phyloP scores from a whole-genome alignment of 768 basidiomycete genomes.

The Steccherinum ochraceum region DNA sequence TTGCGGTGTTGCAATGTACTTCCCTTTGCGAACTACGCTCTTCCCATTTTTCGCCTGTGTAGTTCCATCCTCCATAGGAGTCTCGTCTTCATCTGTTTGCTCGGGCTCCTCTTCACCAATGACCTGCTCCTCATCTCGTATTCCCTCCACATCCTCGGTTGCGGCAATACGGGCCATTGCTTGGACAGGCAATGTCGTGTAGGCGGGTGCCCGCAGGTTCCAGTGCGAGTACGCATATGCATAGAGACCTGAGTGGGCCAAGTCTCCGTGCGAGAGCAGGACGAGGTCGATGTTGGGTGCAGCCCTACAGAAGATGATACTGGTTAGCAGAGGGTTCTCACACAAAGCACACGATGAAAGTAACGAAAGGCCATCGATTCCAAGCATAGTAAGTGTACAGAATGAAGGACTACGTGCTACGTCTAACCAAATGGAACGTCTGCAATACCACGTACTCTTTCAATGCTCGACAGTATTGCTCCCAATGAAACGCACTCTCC shows the following conservation, averaged over 20 bases:
- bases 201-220: slow-evolving; percentile 85
- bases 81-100: no score
- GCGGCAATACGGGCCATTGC: slow-evolving; percentile 93
- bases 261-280: slow-evolving; percentile 89
- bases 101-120: no score
- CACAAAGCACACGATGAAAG: not conserved
- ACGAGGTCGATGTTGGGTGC: slow-evolving; percentile 85
- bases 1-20: slow-evolving; percentile 69
- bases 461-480: slow-evolving; percentile 59
- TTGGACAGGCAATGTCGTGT: slow-evolving; percentile 91
- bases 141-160: slow-evolving; percentile 79
- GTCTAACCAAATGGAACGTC: not conserved
- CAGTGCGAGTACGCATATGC: slow-evolving; percentile 86
- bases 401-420: not conserved
- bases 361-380: not conserved
- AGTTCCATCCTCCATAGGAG: not conserved
- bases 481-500: slow-evolving; percentile 40
- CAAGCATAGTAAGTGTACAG: not conserved
- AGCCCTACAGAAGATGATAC: slow-evolving; percentile 36
- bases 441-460: slow-evolving; percentile 54
- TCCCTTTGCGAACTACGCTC: slow-evolving; percentile 35
- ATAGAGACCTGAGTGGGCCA: slow-evolving; percentile 86
- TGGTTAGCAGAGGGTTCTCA: not conserved
- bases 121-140: slow-evolving; percentile 70
- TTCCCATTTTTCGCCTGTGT: no score